These are phyloP conservation scores for Rhamnella rubrinervis DNA, from an alignment of 331 rosid species.

Conservation along the genomic window DNA sequence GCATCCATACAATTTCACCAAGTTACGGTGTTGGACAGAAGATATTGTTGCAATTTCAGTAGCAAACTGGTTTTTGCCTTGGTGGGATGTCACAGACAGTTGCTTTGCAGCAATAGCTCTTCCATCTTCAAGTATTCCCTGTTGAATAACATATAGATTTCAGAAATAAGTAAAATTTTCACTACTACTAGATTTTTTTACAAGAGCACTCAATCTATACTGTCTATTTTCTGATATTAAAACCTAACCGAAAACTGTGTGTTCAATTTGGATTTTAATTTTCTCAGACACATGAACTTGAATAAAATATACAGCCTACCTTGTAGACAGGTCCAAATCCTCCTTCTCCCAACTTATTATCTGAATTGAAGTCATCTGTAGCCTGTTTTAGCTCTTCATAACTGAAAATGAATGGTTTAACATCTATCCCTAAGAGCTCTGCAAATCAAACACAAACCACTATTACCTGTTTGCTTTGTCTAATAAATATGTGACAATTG, in stretches of 20 bases:
- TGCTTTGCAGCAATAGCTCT: slow-evolving; percentile 73
- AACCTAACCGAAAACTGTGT: no score
- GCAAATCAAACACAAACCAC: slow-evolving; percentile 28
- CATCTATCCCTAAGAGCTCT: slow-evolving; percentile 70
- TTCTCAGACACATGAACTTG: no score
- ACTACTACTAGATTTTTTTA: no score
- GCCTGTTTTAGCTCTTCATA: slow-evolving; percentile 59
- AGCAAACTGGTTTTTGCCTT: slow-evolving; percentile 76
- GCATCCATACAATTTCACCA: slow-evolving; percentile 71
- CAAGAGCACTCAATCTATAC: no score
- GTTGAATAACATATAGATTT: neutral
- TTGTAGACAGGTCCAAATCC: slow-evolving; percentile 86
- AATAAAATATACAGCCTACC: slow-evolving; percentile 26
- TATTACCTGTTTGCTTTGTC: neutral
- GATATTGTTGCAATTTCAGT: slow-evolving; percentile 76
- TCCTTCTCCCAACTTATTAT: slow-evolving; percentile 84
- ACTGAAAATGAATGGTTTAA: slow-evolving; percentile 61
- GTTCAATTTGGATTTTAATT: no score
- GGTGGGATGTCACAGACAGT: slow-evolving; percentile 61
- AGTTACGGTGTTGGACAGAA: no score
- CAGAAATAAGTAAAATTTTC: no score
- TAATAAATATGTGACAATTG: no score
- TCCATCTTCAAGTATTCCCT: slow-evolving; percentile 75
- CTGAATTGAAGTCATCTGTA: slow-evolving; percentile 55
- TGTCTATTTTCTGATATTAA: no score